Evolutionary conservation across 495 filamentous ascomycete species (phyloP), one percentile per base, ranked within the genome.

Genomic region (Barbatosphaeria neglecta): DNA sequence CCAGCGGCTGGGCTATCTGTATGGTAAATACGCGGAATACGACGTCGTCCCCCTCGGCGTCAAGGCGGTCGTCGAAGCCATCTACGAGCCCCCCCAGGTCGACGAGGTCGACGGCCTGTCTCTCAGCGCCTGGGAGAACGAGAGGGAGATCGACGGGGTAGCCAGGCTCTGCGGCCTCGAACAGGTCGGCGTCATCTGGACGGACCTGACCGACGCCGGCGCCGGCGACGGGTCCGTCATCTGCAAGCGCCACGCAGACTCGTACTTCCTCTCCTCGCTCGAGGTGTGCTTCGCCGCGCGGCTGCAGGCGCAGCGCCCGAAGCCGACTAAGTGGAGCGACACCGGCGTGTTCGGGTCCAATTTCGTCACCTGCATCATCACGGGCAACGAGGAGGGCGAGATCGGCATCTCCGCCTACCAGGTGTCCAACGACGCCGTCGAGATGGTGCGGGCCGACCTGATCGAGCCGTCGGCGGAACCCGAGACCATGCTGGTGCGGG

Each of bases 361-460:
- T 56, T 97, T 97, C 59, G 90, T 99, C 35, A 97, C 92, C 2
- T 97, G 93, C 58, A 81, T 97, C 19, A 73, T 99, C 28, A 87
- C 86, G 18, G 93, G 92, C 18, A 88, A 99, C 50, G 87, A 94
- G 49, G 68, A 88, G 37, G 89, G 90, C 43, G 78, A 84, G 31
- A 97, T 99, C 48, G 68, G 79, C 19, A 84, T 99, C 43, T 87
- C 89, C 45, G 80, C 89, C 0, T 99, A 95, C 55, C 92, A 99
- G 67, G 90, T 86, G 37, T 92, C 90, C 1, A 92, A 96, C 47
- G 82, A 90, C 16, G 88, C 89, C 0, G 87, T 95, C 24, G 92
- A 99, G 60, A 99, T 99, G 92, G 86, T 94, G 7, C 74, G 86
- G 50, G 90, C 92, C 15, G 86, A 96, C 55, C 94, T 99, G 52